Percentiles rank a stretch among this genome's conserved stretches.
Conservation (phyloP, 2,329 filamentous ascomycete genomes). For the Juglanconis oblonga region DNA sequence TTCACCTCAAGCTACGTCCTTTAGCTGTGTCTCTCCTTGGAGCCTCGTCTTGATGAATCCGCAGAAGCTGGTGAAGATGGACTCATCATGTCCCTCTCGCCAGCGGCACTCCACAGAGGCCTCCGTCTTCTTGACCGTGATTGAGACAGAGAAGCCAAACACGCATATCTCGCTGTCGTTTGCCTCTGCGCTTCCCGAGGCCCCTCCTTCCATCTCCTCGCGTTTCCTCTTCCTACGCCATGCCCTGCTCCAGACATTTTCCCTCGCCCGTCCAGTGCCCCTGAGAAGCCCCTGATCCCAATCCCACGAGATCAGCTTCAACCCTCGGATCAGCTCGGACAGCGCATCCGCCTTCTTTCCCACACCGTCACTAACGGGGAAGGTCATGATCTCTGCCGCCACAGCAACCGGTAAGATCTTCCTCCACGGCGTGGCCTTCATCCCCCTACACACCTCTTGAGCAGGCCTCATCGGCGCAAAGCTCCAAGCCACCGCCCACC, state of each 20-base stretch:
- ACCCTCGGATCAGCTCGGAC: conserved; percentile 44
- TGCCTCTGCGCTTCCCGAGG: conserved; percentile 1
- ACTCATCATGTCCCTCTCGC: conserved; percentile 70
- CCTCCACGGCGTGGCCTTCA: conserved; percentile 37
- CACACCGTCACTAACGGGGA: conserved; percentile 42
- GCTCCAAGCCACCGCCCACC: conserved; percentile 91
- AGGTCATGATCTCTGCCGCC: conserved; percentile 40
- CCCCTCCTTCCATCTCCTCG: conserved; percentile 27
- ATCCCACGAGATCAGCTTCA: conserved; percentile 61
- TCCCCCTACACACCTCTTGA: conserved; percentile 41
- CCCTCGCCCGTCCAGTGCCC: conserved; percentile 62
- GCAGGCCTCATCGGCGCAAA: conserved; percentile 66
- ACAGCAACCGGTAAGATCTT: conserved; percentile 42
- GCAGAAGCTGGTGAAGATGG: conserved; percentile 82
- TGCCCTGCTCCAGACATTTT: conserved; percentile 75
- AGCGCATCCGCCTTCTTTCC: conserved; percentile 33
- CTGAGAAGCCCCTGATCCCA: conserved; percentile 54
- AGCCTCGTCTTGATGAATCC: conserved; percentile 68
- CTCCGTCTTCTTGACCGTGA: conserved; percentile 37
- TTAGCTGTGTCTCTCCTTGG: conserved; percentile 5
- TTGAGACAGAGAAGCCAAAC: conserved; percentile 58
- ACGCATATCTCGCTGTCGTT: conserved; percentile 34
- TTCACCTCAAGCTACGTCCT: background rate
- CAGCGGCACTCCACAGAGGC: conserved; percentile 60
- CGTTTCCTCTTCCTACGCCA: conserved; percentile 60